These are phyloP conservation scores for Exidia glandulosa DNA, from an alignment of 768 basidiomycete species.

Conservation along the genomic window DNA sequence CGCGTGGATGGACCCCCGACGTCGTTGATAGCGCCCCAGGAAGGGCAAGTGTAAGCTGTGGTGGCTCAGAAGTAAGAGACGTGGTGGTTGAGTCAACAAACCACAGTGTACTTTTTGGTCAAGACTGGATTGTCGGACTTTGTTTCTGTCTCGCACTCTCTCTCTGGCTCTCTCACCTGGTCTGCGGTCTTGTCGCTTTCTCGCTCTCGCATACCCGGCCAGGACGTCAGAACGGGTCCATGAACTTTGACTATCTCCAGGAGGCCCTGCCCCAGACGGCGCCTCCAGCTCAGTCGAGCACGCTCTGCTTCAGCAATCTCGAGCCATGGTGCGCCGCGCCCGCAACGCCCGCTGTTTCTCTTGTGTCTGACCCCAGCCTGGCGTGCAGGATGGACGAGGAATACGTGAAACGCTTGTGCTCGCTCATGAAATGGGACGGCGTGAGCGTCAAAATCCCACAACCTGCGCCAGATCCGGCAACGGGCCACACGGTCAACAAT, in stretches of 20 bases:
- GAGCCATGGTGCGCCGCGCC: constrained; percentile 53
- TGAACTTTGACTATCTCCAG: not conserved
- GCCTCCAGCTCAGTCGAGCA: constrained; percentile 23
- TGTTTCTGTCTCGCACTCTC: not conserved
- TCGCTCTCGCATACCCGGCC: not conserved
- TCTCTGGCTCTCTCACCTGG: not conserved
- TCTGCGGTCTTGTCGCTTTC: not conserved
- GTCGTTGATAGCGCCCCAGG: too few species aligned
- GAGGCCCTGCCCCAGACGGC: not conserved
- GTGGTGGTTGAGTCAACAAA: too few species aligned
- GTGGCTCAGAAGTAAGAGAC: too few species aligned
- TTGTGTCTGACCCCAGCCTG: not conserved
- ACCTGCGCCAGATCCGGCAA: constrained; percentile 42
- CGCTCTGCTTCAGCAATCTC: constrained; percentile 79
- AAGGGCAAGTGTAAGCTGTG: too few species aligned
- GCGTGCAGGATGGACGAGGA: constrained; percentile 69
- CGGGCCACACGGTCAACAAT: constrained; percentile 65
- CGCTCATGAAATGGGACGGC: constrained; percentile 79
- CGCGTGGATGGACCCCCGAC: too few species aligned
- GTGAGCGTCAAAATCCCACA: constrained; percentile 62
- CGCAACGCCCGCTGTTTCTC: constrained; percentile 25
- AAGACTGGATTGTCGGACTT: constrained; percentile 1
- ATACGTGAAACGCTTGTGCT: constrained; percentile 81
- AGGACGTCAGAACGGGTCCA: constrained; percentile 1
- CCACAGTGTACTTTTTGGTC: too few species aligned